phyloP scores from a whole-genome alignment of 2,329 filamentous ascomycete genomes.

The Aspergillus thermomutatus region DNA sequence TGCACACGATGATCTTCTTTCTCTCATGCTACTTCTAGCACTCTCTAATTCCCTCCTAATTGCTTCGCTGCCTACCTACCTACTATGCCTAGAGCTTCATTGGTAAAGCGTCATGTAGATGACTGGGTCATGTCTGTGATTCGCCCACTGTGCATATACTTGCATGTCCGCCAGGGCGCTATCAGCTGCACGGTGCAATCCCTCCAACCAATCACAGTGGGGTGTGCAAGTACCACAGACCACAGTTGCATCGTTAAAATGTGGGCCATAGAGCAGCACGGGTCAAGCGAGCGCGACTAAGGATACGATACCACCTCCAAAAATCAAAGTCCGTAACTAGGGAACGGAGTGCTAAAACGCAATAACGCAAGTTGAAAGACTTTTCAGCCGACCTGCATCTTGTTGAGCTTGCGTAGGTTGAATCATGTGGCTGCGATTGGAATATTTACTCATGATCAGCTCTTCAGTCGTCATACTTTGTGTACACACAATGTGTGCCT shows the following conservation, averaged over 20 bases:
- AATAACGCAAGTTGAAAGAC: neutral
- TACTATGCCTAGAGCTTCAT: conserved; percentile 9
- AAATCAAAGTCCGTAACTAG: neutral
- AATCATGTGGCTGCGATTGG: conserved; percentile 2
- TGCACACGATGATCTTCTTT: neutral
- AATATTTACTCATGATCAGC: neutral
- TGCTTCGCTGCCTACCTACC: neutral
- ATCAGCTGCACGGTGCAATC: conserved; percentile 22
- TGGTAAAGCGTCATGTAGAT: conserved; percentile 21
- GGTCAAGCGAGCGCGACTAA: conserved; percentile 8
- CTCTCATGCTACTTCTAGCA: neutral
- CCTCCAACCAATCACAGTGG: conserved; percentile 11
- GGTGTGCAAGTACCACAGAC: conserved; percentile 4
- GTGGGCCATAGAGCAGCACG: conserved; percentile 1
- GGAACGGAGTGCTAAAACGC: neutral
- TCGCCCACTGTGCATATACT: conserved; percentile 14
- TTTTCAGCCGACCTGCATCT: conserved; percentile 13
- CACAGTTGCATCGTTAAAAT: conserved; percentile 7
- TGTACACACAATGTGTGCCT: neutral
- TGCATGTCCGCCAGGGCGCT: conserved; percentile 19
- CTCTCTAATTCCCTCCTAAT: conserved; percentile 4
- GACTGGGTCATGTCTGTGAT: conserved; percentile 13
- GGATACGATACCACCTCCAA: neutral
- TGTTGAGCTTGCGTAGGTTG: conserved; percentile 5
- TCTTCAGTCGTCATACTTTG: neutral